Percentiles rank a stretch among this genome's conserved stretches.
Evolutionary conservation across 2,329 filamentous ascomycete genomes (phyloP).

Genomic region (Microcyclosporella mali): DNA sequence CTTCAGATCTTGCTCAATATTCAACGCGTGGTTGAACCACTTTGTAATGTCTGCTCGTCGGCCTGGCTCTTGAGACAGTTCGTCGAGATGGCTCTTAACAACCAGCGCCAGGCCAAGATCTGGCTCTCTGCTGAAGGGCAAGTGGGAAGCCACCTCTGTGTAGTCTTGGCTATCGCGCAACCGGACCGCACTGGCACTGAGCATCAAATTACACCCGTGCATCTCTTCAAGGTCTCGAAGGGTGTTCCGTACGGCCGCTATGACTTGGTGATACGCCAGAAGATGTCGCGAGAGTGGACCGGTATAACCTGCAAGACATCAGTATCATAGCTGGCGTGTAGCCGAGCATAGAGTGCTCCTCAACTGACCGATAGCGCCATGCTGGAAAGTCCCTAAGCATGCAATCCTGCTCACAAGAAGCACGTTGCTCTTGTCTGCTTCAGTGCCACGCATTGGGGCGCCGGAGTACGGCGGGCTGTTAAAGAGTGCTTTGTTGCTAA

Average conservation of each 20-base stretch:
- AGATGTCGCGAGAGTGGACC: constrained; percentile 88
- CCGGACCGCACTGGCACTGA: constrained; percentile 71
- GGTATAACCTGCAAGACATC: constrained; percentile 59
- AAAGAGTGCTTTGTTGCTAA: constrained; percentile 66
- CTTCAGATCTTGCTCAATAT: constrained; percentile 53
- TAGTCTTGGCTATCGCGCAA: constrained; percentile 43
- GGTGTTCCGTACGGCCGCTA: constrained; percentile 69
- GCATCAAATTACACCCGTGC: constrained; percentile 69
- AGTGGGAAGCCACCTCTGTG: constrained; percentile 60
- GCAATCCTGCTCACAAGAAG: constrained; percentile 82
- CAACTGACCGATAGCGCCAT: constrained; percentile 60
- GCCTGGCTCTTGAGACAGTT: constrained; percentile 52
- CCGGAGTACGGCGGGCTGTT: constrained; percentile 46
- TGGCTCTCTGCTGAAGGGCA: constrained; percentile 64
- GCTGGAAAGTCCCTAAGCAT: constrained; percentile 72
- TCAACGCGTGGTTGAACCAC: constrained; percentile 56
- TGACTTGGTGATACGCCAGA: constrained; percentile 77
- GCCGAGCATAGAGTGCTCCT: no score
- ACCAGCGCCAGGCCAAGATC: constrained; percentile 74
- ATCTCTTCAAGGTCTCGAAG: constrained; percentile 81
- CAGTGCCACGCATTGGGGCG: constrained; percentile 53
- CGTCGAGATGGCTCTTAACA: constrained; percentile 72
- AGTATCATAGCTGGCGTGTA: no score
- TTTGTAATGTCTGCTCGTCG: constrained; percentile 48
- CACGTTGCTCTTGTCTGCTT: constrained; percentile 67